These are phyloP conservation scores for Microthyrium microscopicum DNA, from an alignment of 2,329 filamentous ascomycete species.

Conservation along the genomic window DNA sequence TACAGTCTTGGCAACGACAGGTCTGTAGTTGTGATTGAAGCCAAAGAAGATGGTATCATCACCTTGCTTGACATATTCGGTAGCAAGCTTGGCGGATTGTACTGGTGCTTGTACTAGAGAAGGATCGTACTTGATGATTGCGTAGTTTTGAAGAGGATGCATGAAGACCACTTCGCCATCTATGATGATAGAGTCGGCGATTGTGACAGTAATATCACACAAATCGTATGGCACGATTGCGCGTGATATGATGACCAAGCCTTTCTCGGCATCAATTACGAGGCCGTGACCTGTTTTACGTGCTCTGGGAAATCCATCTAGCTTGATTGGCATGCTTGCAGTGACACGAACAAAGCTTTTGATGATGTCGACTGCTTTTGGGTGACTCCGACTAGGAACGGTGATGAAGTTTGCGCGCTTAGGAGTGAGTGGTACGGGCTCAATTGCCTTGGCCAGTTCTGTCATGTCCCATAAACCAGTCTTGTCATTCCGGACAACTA, in stretches of 20 bases:
- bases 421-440: constrained; percentile 53
- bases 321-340: constrained; percentile 84
- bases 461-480: constrained; percentile 91
- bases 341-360: constrained; percentile 88
- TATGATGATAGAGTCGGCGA: constrained; percentile 90
- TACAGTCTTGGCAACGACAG: constrained; percentile 83
- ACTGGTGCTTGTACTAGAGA: constrained; percentile 87
- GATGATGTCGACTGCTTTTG: constrained; percentile 82
- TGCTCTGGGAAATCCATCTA: constrained; percentile 94
- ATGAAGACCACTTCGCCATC: constrained; percentile 90
- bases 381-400: constrained; percentile 72
- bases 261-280: constrained; percentile 94
- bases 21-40: constrained; percentile 90
- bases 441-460: constrained; percentile 66
- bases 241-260: constrained; percentile 81
- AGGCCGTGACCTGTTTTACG: constrained; percentile 89
- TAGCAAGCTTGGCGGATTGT: constrained; percentile 69
- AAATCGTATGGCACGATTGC: constrained; percentile 93
- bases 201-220: constrained; percentile 89
- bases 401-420: constrained; percentile 81
- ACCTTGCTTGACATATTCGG: constrained; percentile 73
- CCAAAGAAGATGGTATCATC: constrained; percentile 92
- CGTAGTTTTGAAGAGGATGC: constrained; percentile 93
- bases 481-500: constrained; percentile 77
- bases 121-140: constrained; percentile 87